Evolutionary conservation across 2,329 filamentous ascomycete genomes (phyloP).

Genomic region (Colletotrichum abscissum): DNA sequence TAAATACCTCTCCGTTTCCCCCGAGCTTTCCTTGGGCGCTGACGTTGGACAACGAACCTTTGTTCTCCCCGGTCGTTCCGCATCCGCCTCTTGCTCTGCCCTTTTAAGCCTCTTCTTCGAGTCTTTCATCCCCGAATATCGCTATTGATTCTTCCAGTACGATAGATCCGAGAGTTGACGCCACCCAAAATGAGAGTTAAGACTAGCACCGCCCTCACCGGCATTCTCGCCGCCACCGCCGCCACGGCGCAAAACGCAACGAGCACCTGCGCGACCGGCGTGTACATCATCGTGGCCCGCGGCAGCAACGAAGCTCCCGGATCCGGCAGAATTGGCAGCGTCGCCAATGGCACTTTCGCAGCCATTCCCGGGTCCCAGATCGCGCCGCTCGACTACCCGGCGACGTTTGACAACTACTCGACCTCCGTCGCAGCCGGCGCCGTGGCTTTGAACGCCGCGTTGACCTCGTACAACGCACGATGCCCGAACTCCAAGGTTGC

Average conservation of each 20-base stretch:
- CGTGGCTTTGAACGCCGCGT: conserved; percentile 42
- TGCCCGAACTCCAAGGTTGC: conserved; percentile 55
- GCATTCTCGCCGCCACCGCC: conserved; percentile 41
- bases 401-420: conserved; percentile 46
- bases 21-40: not conserved
- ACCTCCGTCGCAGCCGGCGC: conserved; percentile 49
- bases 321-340: conserved; percentile 45
- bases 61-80: not conserved
- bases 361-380: conserved; percentile 48
- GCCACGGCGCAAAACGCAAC: conserved; percentile 38
- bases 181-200: conserved; percentile 15
- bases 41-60: not conserved
- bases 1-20: conserved; percentile 21
- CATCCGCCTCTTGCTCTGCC: not conserved
- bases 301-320: conserved; percentile 50
- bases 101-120: not conserved
- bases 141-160: not conserved
- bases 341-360: conserved; percentile 47
- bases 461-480: conserved; percentile 46
- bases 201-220: conserved; percentile 19
- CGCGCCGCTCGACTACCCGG: conserved; percentile 52
- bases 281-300: conserved; percentile 54
- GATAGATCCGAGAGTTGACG: not conserved
- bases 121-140: not conserved
- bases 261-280: conserved; percentile 46